phyloP scores from a whole-genome alignment of 1,139 yeast genomes.

The Nematodospora anomalae region DNA sequence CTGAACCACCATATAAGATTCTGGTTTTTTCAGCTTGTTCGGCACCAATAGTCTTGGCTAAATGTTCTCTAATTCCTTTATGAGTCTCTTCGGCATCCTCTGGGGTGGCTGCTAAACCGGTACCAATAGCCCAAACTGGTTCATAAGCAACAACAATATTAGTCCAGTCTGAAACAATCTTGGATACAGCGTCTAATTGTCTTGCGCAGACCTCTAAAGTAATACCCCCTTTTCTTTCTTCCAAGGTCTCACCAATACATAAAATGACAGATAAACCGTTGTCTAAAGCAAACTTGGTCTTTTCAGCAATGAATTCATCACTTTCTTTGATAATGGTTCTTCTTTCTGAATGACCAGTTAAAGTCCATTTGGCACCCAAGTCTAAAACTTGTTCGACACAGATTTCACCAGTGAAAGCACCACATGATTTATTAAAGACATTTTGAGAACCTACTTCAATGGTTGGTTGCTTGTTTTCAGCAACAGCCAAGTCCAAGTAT shows the following conservation, averaged over 20 bases:
- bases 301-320: constrained; percentile 89
- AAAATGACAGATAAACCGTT: constrained; percentile 85
- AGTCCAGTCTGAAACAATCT: constrained; percentile 85
- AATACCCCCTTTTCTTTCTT: constrained; percentile 86
- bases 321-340: constrained; percentile 89
- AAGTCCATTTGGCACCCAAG: constrained; percentile 91
- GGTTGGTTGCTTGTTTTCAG: constrained; percentile 65
- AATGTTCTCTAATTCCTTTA: constrained; percentile 80
- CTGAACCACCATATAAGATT: constrained; percentile 99
- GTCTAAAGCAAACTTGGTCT: constrained; percentile 92
- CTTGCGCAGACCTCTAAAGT: constrained; percentile 85
- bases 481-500: constrained; percentile 77
- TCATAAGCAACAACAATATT: constrained; percentile 95
- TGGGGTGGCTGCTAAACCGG: constrained; percentile 98
- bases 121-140: constrained; percentile 99
- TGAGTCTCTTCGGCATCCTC: constrained; percentile 97
- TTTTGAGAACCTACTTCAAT: constrained; percentile 90
- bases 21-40: constrained; percentile 76
- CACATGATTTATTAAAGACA: constrained; percentile 80
- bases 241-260: constrained; percentile 96
- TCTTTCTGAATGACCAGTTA: constrained; percentile 98
- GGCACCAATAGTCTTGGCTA: constrained; percentile 73
- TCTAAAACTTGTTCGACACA: constrained; percentile 88
- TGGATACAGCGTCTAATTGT: constrained; percentile 88
- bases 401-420: constrained; percentile 98